phyloP scores from a whole-genome alignment of 2,329 filamentous ascomycete genomes.

The Xylaria sp. region DNA sequence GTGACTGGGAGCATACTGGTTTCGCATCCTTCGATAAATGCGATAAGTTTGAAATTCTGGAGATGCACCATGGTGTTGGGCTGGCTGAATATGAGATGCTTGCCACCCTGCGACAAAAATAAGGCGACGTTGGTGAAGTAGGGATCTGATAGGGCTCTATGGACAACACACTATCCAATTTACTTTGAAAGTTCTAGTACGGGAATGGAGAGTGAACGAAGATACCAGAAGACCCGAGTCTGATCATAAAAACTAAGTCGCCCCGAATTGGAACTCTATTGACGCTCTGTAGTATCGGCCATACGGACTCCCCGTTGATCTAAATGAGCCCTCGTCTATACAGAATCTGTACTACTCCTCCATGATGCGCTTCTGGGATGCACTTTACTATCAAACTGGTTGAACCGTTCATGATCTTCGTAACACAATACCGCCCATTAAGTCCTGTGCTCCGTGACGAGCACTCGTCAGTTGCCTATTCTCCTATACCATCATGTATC shows the following conservation, averaged over 20 bases:
- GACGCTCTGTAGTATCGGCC: background rate
- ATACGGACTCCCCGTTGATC: background rate
- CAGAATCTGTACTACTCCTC: background rate
- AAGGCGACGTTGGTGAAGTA: too few relatives aligned
- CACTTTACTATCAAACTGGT: constrained; percentile 13
- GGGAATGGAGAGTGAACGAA: too few relatives aligned
- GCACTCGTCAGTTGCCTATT: background rate
- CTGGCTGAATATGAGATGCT: constrained; percentile 29
- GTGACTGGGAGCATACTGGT: constrained; percentile 27
- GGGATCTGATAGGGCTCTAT: too few relatives aligned
- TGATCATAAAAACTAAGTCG: background rate
- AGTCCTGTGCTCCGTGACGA: background rate
- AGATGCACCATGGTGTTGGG: constrained; percentile 6
- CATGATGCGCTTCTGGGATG: background rate
- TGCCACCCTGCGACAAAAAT: constrained; percentile 13
- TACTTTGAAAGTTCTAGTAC: too few relatives aligned
- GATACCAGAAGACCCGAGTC: too few relatives aligned
- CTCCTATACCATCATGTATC: background rate
- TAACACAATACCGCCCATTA: background rate
- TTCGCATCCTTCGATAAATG: background rate
- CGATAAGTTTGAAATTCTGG: constrained; percentile 16
- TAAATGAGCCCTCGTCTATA: constrained; percentile 15
- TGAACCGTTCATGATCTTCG: constrained; percentile 11
- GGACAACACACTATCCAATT: too few relatives aligned
- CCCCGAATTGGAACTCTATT: background rate